Base-by-base conservation (phyloP, 1,139 yeast genomes). In the Lodderomyces metapsilosis region DNA sequence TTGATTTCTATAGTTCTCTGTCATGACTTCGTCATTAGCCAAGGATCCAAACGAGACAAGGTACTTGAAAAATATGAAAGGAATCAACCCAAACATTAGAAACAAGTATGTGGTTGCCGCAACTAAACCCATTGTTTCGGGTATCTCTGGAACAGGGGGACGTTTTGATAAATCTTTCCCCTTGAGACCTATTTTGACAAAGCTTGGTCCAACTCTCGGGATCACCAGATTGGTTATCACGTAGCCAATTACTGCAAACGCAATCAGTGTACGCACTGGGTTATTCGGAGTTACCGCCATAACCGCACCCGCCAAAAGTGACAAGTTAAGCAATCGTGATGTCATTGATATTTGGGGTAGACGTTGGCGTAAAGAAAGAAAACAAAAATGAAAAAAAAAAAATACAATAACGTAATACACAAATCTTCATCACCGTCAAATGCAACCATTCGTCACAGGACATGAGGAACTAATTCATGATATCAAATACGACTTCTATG, bases 381-480 rank as follows among this genome's bases (percentile, higher is more conserved):
- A 36, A 15, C 10, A 13, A 18, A 35, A 22, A 17, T 34, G 20
- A 27, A 27, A 34, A 16, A 34, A 40, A 22, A 40, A 22, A n/a
- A 34, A 28, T 13, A 34, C 36, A 20, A 20, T n/a, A n/a, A n/a
- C n/a, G n/a, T n/a, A n/a, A n/a, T n/a, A n/a, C n/a, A n/a, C n/a
- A 20, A 20, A 5, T 20, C 22, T 20, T 5, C 31, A 33, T 21
- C 13, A 33, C 20, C 21, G 12, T 17, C 12, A 6, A 28, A 70
- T 72, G 76, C 66, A 81, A 53, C 88, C 95, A 5, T 84, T 91
- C 53, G 74, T 83, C 21, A 85, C 96, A 0, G 94, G 95, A 18
- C 97, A 91, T 61, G 95, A 88, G 56, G 98, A 91, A 59, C 74
- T 91, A 46, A 80, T 91, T 40, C 95, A 89, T 55, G 96, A 89